Percentiles rank a stretch among this genome's conserved stretches.
Conservation (phyloP, 2,329 filamentous ascomycete species). For the Claviceps citrina region DNA sequence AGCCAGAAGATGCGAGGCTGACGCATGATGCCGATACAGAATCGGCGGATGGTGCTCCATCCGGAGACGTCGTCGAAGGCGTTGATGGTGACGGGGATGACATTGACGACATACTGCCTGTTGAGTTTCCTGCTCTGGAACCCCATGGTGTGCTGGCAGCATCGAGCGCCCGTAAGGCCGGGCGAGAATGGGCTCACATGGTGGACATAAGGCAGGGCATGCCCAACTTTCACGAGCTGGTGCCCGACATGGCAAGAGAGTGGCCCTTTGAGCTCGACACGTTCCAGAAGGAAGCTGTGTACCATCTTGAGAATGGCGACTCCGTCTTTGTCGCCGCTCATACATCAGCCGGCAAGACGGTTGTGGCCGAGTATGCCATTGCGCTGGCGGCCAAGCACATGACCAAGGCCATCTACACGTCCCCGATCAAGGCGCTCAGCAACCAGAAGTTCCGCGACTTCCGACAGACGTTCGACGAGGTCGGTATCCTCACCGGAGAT, state of each 20-base stretch:
- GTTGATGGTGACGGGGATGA: conserved; percentile 40
- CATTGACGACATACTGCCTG: conserved; percentile 74
- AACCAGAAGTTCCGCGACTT: conserved; percentile 99
- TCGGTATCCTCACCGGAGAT: conserved; percentile 91
- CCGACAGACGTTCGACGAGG: conserved; percentile 76
- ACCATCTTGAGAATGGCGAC: conserved; percentile 89
- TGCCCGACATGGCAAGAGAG: conserved; percentile 88
- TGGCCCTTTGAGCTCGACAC: conserved; percentile 97
- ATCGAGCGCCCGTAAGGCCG: conserved; percentile 56
- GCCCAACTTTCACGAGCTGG: conserved; percentile 81
- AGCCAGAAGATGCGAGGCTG: conserved; percentile 26
- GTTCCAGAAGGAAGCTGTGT: conserved; percentile 97
- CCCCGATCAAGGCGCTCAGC: conserved; percentile 93
- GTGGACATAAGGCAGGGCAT: conserved; percentile 90
- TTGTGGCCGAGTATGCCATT: conserved; percentile 96
- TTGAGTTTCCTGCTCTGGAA: conserved; percentile 85
- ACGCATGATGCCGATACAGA: conserved; percentile 16
- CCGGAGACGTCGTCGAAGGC: conserved; percentile 17
- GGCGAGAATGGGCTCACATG: conserved; percentile 94
- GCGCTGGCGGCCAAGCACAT: conserved; percentile 93
- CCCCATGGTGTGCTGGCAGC: conserved; percentile 63
- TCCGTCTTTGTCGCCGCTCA: conserved; percentile 97
- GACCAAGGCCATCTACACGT: conserved; percentile 99
- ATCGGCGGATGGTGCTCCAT: conserved; percentile 8
- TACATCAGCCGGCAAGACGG: conserved; percentile 94